Conservation (phyloP, 1,284 basidiomycete species). For the Heterobasidion annosum region DNA sequence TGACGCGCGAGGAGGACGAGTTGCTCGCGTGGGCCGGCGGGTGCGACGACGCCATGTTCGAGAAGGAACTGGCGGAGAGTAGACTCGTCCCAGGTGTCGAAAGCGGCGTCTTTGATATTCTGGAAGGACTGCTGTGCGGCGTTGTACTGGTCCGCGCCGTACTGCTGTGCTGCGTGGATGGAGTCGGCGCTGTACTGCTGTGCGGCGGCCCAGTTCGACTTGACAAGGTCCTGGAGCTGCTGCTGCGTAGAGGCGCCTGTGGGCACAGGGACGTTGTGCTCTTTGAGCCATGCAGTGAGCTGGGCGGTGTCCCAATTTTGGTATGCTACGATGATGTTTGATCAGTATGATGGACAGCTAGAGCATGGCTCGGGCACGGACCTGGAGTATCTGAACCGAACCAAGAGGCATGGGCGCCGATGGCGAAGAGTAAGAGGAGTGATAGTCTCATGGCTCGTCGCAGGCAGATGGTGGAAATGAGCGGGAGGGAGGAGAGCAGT, state of each 20-base stretch:
- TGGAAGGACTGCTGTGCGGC: conserved; percentile 61
- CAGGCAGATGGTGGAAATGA: not conserved
- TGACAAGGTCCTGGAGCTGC: conserved; percentile 49
- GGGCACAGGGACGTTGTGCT: conserved; percentile 47
- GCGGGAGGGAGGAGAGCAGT: too few species aligned
- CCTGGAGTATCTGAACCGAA: conserved; percentile 31
- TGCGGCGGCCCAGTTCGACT: conserved; percentile 55
- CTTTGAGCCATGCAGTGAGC: conserved; percentile 63
- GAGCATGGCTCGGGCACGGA: conserved; percentile 7
- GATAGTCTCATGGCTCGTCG: conserved; percentile 28
- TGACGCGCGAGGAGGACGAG: conserved; percentile 72
- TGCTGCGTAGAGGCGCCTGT: conserved; percentile 35
- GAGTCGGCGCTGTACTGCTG: conserved; percentile 44
- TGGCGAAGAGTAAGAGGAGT: conserved; percentile 25
- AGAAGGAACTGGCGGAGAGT: conserved; percentile 78
- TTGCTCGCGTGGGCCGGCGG: conserved; percentile 71
- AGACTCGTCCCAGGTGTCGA: conserved; percentile 77
- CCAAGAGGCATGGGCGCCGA: conserved; percentile 44
- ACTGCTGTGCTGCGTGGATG: conserved; percentile 28
- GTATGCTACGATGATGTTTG: conserved; percentile 33
- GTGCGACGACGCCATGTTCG: conserved; percentile 78
- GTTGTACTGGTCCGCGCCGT: conserved; percentile 54
- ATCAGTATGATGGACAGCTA: conserved; percentile 12
- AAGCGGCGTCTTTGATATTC: conserved; percentile 34
- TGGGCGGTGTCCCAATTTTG: conserved; percentile 55